Evolutionary conservation across 2,329 filamentous ascomycete genomes (phyloP).

Genomic region (Triangularia verruculosa): DNA sequence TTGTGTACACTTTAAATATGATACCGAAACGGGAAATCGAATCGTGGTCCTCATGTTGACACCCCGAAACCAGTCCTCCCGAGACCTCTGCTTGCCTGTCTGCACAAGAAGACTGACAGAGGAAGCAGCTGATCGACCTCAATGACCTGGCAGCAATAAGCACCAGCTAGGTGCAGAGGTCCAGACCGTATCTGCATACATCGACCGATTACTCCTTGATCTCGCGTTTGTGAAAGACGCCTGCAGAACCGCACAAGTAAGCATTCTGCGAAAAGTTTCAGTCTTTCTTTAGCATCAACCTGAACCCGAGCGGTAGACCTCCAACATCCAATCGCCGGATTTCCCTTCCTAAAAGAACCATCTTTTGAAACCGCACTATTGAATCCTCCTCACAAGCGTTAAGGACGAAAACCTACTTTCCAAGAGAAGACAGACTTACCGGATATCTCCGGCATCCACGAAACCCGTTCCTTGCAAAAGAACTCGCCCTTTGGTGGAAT

Average conservation of each 20-base stretch:
- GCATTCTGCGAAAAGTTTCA: not conserved
- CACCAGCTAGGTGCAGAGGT: not conserved
- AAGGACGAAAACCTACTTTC: not conserved
- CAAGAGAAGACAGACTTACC: conserved; percentile 28
- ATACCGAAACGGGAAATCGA: not conserved
- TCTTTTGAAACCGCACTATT: not conserved
- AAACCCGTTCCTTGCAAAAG: conserved; percentile 46
- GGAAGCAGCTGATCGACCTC: not conserved
- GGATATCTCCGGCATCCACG: conserved; percentile 50
- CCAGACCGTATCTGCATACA: not conserved
- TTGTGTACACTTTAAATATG: not conserved
- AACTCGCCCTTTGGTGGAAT: conserved; percentile 54
- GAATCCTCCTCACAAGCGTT: not conserved
- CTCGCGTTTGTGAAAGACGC: conserved; percentile 8
- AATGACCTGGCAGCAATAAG: not conserved
- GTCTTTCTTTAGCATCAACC: not conserved
- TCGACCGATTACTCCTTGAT: conserved; percentile 7
- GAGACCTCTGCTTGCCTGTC: not conserved
- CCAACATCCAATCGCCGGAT: not conserved
- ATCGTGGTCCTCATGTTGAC: not conserved
- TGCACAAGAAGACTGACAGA: not conserved
- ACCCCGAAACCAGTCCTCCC: not conserved
- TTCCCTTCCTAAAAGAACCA: not conserved
- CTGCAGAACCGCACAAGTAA: not conserved
- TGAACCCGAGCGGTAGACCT: not conserved